Conservation (phyloP, 2,329 filamentous ascomycete species). For the Claviceps quebecensis region DNA sequence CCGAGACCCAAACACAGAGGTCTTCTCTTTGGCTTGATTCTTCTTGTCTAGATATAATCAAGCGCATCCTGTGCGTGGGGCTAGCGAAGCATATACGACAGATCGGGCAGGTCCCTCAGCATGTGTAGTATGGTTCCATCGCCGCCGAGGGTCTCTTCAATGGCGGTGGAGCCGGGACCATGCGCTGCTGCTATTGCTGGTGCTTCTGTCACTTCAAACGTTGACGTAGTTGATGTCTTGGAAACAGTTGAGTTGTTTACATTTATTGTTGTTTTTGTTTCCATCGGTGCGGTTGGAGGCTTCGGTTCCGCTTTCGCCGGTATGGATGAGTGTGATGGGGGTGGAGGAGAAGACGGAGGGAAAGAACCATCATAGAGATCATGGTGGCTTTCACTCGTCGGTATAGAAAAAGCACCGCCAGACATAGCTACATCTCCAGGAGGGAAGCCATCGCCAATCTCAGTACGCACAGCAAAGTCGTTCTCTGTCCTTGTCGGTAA, state of each 20-base stretch:
- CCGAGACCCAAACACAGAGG: too few relatives aligned
- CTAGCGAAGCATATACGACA: constrained; percentile 32
- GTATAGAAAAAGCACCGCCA: too few relatives aligned
- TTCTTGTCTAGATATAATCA: too few relatives aligned
- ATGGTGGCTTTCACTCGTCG: too few relatives aligned
- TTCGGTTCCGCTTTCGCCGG: background rate
- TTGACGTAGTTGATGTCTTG: background rate
- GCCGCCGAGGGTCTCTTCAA: constrained; percentile 13
- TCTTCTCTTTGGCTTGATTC: too few relatives aligned
- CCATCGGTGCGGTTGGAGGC: background rate
- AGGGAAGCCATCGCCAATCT: too few relatives aligned
- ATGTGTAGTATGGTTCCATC: constrained; percentile 21
- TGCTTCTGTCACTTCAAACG: background rate
- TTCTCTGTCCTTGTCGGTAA: too few relatives aligned
- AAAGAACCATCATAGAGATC: background rate
- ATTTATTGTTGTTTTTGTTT: background rate
- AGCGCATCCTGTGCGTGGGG: background rate
- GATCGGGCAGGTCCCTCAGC: constrained; percentile 25
- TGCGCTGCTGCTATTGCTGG: background rate
- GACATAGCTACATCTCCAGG: background rate
- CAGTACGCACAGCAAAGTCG: too few relatives aligned
- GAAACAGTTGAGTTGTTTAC: too few relatives aligned
- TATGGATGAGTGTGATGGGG: background rate
- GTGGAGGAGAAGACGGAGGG: background rate
- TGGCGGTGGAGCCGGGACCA: background rate